These are phyloP conservation scores for Volvariella volvacea DNA, from an alignment of 1,284 basidiomycete species.

Conservation along the genomic window DNA sequence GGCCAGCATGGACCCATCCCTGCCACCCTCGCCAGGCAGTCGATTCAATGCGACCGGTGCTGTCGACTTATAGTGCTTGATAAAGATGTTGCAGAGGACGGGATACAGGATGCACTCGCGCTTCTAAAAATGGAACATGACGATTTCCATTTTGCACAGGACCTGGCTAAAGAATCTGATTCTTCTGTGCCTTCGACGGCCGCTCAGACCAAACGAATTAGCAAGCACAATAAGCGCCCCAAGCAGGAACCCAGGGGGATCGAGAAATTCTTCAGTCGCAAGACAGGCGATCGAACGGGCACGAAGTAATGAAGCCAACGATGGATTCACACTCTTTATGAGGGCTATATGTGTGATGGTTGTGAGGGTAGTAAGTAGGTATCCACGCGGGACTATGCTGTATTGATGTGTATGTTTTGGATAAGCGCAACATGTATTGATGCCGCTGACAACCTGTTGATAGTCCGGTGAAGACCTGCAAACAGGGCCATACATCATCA, in stretches of 20 bases:
- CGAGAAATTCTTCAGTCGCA: constrained; percentile 64
- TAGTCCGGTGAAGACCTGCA: too few species aligned
- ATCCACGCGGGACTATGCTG: too few species aligned
- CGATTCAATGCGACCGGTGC: constrained; percentile 52
- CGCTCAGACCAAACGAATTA: constrained; percentile 8
- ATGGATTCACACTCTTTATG: too few species aligned
- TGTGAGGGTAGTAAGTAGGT: constrained; percentile 5
- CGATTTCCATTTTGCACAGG: constrained; percentile 83
- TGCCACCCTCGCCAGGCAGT: constrained; percentile 13
- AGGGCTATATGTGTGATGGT: background rate
- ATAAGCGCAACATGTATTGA: too few species aligned
- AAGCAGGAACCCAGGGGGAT: constrained; percentile 49
- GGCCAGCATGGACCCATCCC: constrained; percentile 1
- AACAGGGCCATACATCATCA: constrained; percentile 6
- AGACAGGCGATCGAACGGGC: constrained; percentile 6
- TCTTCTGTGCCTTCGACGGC: background rate
- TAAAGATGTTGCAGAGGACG: constrained; percentile 13
- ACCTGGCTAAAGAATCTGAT: constrained; percentile 44
- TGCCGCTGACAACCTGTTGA: too few species aligned
- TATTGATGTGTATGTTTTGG: too few species aligned
- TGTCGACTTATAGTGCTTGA: constrained; percentile 34
- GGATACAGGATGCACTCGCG: constrained; percentile 32
- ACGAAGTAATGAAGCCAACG: too few species aligned
- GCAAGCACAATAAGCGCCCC: constrained; percentile 15
- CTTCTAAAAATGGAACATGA: constrained; percentile 66